Base-by-base conservation (phyloP, 2,329 filamentous ascomycete species). In the Pseudocercospora ulei region DNA sequence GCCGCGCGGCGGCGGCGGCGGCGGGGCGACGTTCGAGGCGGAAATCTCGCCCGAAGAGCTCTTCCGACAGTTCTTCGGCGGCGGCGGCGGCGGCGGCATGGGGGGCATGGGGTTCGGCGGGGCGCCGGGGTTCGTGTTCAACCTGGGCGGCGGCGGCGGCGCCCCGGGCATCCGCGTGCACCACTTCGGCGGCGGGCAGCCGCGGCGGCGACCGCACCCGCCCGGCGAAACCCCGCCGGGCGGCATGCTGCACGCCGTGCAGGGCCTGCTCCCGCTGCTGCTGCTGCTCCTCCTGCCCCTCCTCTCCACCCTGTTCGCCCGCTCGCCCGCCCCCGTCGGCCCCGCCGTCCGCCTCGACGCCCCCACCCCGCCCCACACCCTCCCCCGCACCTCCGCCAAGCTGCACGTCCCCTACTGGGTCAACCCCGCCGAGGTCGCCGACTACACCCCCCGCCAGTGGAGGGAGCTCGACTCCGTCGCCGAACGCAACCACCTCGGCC, bases 31-130 rank as follows among this genome's bases (percentile, higher is more conserved):
- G 70, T 94, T 82, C 64, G 83, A 90, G 39, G 86, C 90, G 44
- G 88, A 96, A 60, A 83, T 98, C 53, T 93, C 82, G 38, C 87
- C 90, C 0, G 90, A 98, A 63, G 90, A 98, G 63, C 75, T 98
- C 70, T 98, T 98, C 66, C 80, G 88, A 59, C 77, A 88, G 48
- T 98, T 98, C 72, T 98, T 98, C 67, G 84, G 84, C 31, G 86
- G 82, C 26, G 69, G 67, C 68, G 71, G 54, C 73, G 43, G 48
- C 12, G 40, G 39, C 17, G 38, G 29, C 37, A 14, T 23, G 43
- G 7, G 36, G 40, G n/a, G 47, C 44, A 30, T n/a, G n/a, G n/a
- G n/a, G n/a, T n/a, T n/a, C n/a, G n/a, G n/a, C 5, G 22, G 22
- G 85, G 55, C 85, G 9, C 85, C 84, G 16, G 82, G 85, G 53